Evolutionary conservation across 345 rosid species (phyloP), one percentile per base, ranked within the genome.

Genomic region (Corchorus olitorius): DNA sequence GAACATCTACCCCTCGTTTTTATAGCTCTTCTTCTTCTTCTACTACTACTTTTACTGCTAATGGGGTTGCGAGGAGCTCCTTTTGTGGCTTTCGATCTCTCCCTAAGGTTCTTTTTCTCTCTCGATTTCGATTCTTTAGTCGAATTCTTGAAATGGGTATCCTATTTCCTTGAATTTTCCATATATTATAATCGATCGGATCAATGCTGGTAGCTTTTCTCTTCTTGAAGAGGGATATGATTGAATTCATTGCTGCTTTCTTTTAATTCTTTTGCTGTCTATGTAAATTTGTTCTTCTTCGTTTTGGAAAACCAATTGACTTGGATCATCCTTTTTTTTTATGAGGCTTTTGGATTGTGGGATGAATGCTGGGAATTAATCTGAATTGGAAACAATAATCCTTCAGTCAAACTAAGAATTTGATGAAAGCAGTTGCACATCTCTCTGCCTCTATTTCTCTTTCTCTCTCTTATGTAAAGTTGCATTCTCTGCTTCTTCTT

Each of bases 71-170:
- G 50, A 77, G 82, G 82, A 76, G 82, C 68, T 87, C 86, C 79
- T 22, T 77, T 59, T 69, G 70, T 77, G 85, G 86, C 79, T 85
- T 82, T 48, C 66, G 83, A 90, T 84, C 90, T 72, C 84, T 81
- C 8, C 80, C 82, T 65, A 84, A 82, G 76, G 91, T 88, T 65
- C 66, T 50, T 73, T 27, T 59, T 27, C 53, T 60, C n/a, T 62
- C 9, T 35, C 16, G 7, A 33, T 54, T 6, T 70, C 45, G 5
- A 74, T 80, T 72, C 69, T 68, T 20, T 41, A 8, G 49, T 22
- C 56, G 5, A 17, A 50, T 76, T 70, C 8, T 19, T 33, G 22
- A 15, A 48, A 64, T 20, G 64, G 54, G 15, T 14, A 19, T 49
- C 46, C 54, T 15, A 15, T 55, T 50, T 14, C 53, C 2, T 22